A percentile compares a stretch with the other conserved stretches of the same genome.
Conservation (phyloP, 495 filamentous ascomycete species). For the Hypoxylon subgilvum region DNA sequence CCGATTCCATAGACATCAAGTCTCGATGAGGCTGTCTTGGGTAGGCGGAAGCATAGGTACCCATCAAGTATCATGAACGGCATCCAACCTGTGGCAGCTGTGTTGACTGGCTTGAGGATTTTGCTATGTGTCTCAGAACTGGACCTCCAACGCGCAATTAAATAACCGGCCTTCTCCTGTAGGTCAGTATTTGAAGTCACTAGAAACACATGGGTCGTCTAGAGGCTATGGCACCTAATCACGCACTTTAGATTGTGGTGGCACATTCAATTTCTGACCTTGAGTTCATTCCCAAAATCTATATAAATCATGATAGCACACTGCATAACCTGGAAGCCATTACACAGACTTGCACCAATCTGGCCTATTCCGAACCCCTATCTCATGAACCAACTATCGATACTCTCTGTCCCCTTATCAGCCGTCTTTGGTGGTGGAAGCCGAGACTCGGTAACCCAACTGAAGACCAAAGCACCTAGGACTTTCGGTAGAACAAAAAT, state of each 20-base stretch:
- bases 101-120: not conserved
- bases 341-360: not conserved
- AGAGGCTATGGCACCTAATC: not conserved
- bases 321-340: not conserved
- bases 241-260: not conserved
- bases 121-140: not conserved
- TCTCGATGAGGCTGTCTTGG: constrained; percentile 49
- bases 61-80: constrained; percentile 40
- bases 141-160: not conserved
- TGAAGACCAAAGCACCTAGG: constrained; percentile 50
- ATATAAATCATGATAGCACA: not conserved
- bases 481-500: constrained; percentile 44
- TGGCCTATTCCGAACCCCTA: constrained; percentile 17
- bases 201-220: not conserved
- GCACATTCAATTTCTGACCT: not conserved
- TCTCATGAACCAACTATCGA: constrained; percentile 53
- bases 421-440: constrained; percentile 41
- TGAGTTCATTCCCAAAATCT: not conserved
- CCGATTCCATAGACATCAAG: constrained; percentile 48
- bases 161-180: not conserved
- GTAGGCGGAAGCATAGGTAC: constrained; percentile 50
- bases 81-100: constrained; percentile 21
- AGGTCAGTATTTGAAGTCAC: not conserved
- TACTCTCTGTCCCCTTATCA: constrained; percentile 51
- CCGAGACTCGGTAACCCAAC: constrained; percentile 46